These are phyloP conservation scores for Mucor irregularis DNA, from an alignment of 371 early-diverging fungal genomes.

Conservation along the genomic window DNA sequence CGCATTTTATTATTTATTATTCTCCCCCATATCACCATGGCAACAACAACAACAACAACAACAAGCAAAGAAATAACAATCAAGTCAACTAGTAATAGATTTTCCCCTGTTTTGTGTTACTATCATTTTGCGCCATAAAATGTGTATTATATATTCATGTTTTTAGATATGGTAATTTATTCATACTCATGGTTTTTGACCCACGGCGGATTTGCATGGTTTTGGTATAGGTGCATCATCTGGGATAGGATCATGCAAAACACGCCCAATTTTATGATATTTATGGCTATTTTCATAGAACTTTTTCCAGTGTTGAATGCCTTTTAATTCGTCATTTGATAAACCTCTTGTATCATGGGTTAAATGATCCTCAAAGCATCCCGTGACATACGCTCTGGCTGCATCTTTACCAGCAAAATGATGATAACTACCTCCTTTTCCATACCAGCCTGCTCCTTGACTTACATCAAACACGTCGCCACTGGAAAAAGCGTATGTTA, in stretches of 20 bases:
- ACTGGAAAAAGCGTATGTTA: constrained; percentile 22
- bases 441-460: constrained; percentile 71
- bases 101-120: neutral
- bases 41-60: too few species aligned
- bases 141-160: too few species aligned
- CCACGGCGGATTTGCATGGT: constrained; percentile 36
- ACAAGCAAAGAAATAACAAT: too few species aligned
- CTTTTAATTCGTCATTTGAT: constrained; percentile 65
- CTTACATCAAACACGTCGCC: constrained; percentile 92
- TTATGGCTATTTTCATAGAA: constrained; percentile 86
- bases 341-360: constrained; percentile 94
- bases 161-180: too few species aligned
- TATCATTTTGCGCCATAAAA: too few species aligned
- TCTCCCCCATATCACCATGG: too few species aligned
- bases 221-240: constrained; percentile 79
- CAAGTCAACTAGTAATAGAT: too few species aligned
- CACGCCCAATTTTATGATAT: constrained; percentile 86
- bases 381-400: constrained; percentile 91
- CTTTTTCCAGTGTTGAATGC: constrained; percentile 81
- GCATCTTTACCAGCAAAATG: constrained; percentile 95
- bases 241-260: constrained; percentile 79
- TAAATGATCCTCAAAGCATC: constrained; percentile 89
- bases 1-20: neutral
- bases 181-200: constrained; percentile 38
- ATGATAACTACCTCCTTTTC: constrained; percentile 80